Conservation (phyloP, 495 filamentous ascomycete species). For the Neurospora cerealis region DNA sequence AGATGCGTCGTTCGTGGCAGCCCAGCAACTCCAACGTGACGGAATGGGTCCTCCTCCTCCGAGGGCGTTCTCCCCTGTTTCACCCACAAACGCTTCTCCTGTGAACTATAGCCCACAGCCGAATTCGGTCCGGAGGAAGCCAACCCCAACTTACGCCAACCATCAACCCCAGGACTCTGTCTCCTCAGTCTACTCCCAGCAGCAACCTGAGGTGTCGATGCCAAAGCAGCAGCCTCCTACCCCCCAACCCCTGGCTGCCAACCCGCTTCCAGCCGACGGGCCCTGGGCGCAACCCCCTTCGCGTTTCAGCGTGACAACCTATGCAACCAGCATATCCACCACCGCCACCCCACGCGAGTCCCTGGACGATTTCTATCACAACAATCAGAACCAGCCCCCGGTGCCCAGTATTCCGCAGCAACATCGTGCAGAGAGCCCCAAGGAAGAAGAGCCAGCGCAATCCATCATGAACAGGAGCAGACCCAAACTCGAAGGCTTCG, state of each 20-base stretch:
- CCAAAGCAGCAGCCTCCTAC: constrained; percentile 12
- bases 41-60: constrained; percentile 1
- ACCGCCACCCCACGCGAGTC: constrained; percentile 48
- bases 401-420: constrained; percentile 22
- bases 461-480: constrained; percentile 30
- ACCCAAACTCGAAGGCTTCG: constrained; percentile 10
- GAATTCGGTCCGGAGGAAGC: constrained; percentile 29
- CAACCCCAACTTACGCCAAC: constrained; percentile 20
- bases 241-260: constrained; percentile 7
- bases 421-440: neutral
- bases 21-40: constrained; percentile 16
- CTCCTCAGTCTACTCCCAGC: constrained; percentile 28
- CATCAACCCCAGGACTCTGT: constrained; percentile 25
- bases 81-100: constrained; percentile 5
- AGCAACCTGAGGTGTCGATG: neutral
- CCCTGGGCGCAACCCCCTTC: constrained; percentile 46
- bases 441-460: neutral
- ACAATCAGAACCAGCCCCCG: constrained; percentile 18
- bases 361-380: constrained; percentile 24
- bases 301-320: constrained; percentile 66
- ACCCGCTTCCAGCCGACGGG: constrained; percentile 5
- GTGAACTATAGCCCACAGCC: constrained; percentile 13
- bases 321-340: constrained; percentile 40
- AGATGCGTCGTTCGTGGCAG: constrained; percentile 19
- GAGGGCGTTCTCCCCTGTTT: constrained; percentile 2